Conservation (phyloP, 73 alveolate genomes). For the Tetrahymena borealis region DNA sequence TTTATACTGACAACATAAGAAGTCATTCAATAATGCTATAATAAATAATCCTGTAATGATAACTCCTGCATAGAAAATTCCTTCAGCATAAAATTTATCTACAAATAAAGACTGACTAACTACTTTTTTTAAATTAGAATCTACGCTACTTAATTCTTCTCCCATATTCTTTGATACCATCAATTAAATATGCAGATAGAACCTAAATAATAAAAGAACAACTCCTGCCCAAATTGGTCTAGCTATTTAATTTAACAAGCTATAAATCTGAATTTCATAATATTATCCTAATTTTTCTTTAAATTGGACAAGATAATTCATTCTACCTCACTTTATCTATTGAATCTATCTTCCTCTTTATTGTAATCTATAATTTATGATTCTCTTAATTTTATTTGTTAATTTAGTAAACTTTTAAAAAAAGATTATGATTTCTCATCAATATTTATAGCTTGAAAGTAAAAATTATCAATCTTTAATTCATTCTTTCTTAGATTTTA, state of each 20-base stretch:
- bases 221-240: neutral
- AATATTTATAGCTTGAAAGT: no score
- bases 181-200: neutral
- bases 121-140: neutral
- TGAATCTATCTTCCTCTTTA: neutral
- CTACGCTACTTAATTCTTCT: neutral
- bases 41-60: neutral
- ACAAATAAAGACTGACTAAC: neutral
- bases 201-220: neutral
- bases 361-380: neutral
- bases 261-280: neutral
- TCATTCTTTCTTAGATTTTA: no score
- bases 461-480: no score
- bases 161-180: neutral
- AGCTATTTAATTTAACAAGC: neutral
- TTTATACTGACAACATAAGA: neutral
- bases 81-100: neutral
- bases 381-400: no score
- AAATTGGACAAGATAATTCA: neutral
- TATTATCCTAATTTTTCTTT: neutral
- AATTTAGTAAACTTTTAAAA: no score
- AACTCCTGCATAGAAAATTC: neutral
- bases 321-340: neutral
- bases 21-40: neutral
- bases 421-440: no score